These are phyloP conservation scores for Aspergillus nidulans DNA, from an alignment of 495 filamentous ascomycete species.

Conservation along the genomic window DNA sequence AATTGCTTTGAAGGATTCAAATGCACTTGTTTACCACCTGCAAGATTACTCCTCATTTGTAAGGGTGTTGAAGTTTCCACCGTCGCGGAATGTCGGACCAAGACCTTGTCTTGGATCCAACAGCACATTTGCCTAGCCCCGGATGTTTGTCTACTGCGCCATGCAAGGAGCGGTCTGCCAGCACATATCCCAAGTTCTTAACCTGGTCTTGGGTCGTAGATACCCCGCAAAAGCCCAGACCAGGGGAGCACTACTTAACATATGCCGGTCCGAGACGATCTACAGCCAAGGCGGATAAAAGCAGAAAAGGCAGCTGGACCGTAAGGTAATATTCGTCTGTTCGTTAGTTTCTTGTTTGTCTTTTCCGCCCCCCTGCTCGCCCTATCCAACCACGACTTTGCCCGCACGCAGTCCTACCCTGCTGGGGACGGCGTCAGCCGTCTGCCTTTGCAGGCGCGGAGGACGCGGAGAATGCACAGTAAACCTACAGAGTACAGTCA, in stretches of 20 bases:
- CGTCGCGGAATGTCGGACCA: too few species aligned
- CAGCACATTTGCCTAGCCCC: too few species aligned
- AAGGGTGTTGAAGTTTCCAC: too few species aligned
- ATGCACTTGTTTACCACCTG: neutral
- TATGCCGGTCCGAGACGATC: neutral
- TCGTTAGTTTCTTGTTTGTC: neutral
- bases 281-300: constrained; percentile 2
- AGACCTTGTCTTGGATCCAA: too few species aligned
- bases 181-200: too few species aligned
- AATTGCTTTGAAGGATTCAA: neutral
- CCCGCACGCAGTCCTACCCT: too few species aligned
- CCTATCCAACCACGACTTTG: neutral
- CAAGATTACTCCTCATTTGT: too few species aligned
- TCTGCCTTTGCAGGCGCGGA: neutral
- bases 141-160: too few species aligned
- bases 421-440: too few species aligned
- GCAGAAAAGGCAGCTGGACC: neutral
- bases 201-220: constrained; percentile 1
- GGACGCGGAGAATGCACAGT: neutral
- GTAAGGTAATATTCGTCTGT: neutral
- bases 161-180: too few species aligned
- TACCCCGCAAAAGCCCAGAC: constrained; percentile 1
- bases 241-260: neutral
- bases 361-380: neutral
- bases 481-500: neutral